A percentile compares a stretch with the other conserved stretches of the same genome.
phyloP scores from a whole-genome alignment of 257 asterid species.

The Haberlea rhodopensis region DNA sequence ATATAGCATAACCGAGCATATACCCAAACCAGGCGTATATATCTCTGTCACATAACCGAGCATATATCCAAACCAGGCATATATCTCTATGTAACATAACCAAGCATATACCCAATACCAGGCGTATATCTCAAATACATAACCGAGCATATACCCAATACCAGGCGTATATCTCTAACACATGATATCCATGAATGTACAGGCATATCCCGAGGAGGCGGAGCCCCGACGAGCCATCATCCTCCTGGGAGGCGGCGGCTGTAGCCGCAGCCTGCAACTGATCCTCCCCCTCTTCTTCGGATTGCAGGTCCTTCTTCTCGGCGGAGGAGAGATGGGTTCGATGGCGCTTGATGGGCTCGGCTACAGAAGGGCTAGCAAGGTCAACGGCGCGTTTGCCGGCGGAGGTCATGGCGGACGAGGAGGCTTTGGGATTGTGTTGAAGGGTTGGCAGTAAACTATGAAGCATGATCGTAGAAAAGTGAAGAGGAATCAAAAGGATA shows the following conservation, averaged over 20 bases:
- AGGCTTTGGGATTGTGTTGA: constrained; percentile 24
- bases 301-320: constrained; percentile 15
- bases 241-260: background rate
- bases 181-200: too few relatives aligned
- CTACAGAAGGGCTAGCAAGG: constrained; percentile 18
- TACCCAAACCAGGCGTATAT: too few relatives aligned
- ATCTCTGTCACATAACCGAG: too few relatives aligned
- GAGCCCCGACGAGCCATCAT: constrained; percentile 54
- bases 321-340: constrained; percentile 35
- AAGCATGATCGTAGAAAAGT: constrained; percentile 36
- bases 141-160: too few relatives aligned
- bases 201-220: constrained; percentile 69
- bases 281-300: constrained; percentile 26
- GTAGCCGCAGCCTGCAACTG: constrained; percentile 6
- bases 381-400: constrained; percentile 58
- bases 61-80: too few relatives aligned
- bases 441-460: constrained; percentile 27
- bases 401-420: constrained; percentile 38
- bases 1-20: too few relatives aligned
- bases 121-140: too few relatives aligned
- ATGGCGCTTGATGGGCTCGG: constrained; percentile 41
- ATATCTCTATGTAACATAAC: too few relatives aligned
- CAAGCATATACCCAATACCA: too few relatives aligned
- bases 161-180: too few relatives aligned
- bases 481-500: constrained; percentile 38